These are phyloP conservation scores for Fusarium ramigenum DNA, from an alignment of 2,329 filamentous ascomycete genomes.

Conservation along the genomic window DNA sequence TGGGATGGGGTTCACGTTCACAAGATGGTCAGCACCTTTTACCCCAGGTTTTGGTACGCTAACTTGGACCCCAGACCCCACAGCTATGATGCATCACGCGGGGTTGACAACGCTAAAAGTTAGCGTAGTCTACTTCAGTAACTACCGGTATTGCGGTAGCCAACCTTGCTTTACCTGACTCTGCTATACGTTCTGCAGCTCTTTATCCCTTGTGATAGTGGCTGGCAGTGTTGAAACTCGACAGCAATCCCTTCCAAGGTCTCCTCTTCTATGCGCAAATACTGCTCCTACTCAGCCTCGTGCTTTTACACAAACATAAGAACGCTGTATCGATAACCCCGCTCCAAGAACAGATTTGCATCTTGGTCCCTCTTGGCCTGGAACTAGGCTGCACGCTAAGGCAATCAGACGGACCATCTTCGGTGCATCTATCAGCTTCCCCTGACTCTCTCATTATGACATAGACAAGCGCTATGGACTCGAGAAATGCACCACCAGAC, in stretches of 20 bases:
- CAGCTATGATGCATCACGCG: neutral
- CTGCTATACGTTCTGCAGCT: fast-evolving
- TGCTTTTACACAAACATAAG: neutral
- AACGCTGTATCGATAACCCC: neutral
- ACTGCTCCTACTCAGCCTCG: no score
- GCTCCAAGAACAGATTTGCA: neutral
- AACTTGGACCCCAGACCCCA: neutral
- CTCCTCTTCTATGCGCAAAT: fast-evolving
- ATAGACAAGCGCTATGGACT: neutral
- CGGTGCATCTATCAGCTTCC: neutral
- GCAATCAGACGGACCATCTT: neutral
- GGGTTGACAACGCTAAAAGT: neutral
- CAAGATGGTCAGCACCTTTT: neutral
- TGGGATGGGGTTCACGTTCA: neutral
- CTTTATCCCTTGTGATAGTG: neutral
- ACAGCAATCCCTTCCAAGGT: fast-evolving
- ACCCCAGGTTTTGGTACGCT: neutral
- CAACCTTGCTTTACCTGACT: neutral
- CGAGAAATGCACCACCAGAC: neutral
- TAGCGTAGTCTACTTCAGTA: neutral
- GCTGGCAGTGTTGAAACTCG: no score
- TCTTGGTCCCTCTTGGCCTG: neutral
- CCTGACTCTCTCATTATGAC: neutral
- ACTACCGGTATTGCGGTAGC: neutral
- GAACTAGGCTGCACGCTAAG: neutral